phyloP scores from a whole-genome alignment of 208 protist genomes.

The Trypanosoma avium region DNA sequence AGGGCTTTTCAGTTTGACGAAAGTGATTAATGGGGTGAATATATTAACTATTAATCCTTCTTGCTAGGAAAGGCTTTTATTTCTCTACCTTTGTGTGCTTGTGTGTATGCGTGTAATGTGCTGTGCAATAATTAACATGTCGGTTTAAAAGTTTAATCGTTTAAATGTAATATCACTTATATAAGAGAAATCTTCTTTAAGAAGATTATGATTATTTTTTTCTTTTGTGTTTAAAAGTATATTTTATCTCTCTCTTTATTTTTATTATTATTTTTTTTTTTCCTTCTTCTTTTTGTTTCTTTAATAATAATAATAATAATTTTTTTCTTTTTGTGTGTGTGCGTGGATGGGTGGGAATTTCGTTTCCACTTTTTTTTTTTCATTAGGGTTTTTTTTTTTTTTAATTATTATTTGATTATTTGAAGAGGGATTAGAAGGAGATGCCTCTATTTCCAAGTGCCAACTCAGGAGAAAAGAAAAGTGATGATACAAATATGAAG shows the following conservation, averaged over 20 bases:
- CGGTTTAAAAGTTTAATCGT: not conserved
- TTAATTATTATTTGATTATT: constrained; percentile 7
- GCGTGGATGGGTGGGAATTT: not conserved
- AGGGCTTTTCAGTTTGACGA: constrained; percentile 84
- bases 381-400: not conserved
- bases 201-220: no score
- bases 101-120: not conserved
- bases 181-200: no score
- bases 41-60: no score
- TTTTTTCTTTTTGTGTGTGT: constrained; percentile 7
- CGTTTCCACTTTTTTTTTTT: not conserved
- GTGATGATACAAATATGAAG: not conserved
- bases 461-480: not conserved
- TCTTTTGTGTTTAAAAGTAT: no score
- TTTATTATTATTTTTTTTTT: not conserved
- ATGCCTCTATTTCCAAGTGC: not conserved
- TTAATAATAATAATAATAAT: not conserved
- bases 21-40: constrained; percentile 61
- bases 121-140: not conserved
- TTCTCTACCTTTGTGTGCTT: constrained; percentile 1
- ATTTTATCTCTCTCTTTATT: not conserved
- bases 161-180: no score
- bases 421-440: not conserved
- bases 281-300: not conserved
- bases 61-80: not conserved